Percentiles rank a stretch among this genome's conserved stretches.
Conservation (phyloP, 1,284 basidiomycete genomes). For the Rhizoctonia solani region DNA sequence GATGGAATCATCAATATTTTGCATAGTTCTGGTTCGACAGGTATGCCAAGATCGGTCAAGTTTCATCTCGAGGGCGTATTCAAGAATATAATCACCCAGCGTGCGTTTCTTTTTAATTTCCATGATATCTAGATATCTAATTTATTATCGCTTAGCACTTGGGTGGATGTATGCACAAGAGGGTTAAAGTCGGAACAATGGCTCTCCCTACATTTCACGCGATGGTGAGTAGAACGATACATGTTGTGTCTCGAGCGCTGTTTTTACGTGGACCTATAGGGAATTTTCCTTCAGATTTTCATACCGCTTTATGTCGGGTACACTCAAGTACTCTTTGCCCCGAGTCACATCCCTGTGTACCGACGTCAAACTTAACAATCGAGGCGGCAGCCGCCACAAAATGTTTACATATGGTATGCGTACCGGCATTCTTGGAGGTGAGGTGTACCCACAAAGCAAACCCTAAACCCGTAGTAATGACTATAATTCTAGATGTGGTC, state of each 20-base stretch:
- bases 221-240: neutral
- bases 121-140: neutral
- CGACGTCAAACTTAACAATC: constrained; percentile 34
- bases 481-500: constrained; percentile 22
- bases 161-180: neutral
- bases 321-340: constrained; percentile 30
- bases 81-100: constrained; percentile 15
- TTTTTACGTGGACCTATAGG: neutral
- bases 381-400: neutral
- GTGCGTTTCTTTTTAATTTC: neutral
- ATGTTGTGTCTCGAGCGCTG: neutral
- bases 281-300: neutral
- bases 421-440: constrained; percentile 36
- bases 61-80: neutral
- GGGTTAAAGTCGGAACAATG: neutral
- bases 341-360: constrained; percentile 15
- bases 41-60: neutral
- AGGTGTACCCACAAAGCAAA: neutral
- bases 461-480: neutral
- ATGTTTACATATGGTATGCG: constrained; percentile 5
- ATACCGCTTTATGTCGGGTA: neutral
- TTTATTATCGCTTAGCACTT: neutral
- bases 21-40: constrained; percentile 22
- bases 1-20: neutral
- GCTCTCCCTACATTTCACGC: constrained; percentile 3